These are phyloP conservation scores for Saururus chinensis DNA, from an alignment of 164 flowering plant species.

Conservation along the genomic window DNA sequence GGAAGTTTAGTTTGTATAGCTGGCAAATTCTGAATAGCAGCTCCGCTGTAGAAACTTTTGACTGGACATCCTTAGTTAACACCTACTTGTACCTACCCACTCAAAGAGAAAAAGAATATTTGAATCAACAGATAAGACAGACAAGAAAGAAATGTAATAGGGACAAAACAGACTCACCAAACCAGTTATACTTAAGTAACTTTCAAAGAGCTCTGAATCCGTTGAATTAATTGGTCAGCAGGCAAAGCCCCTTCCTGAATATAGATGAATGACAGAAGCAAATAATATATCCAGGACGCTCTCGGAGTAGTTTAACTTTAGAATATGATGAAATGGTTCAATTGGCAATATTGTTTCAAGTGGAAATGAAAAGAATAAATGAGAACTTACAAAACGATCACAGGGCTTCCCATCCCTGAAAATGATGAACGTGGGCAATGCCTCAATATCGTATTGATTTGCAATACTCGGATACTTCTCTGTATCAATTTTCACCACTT, in stretches of 20 bases:
- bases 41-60: not conserved
- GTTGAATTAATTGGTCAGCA: slow-evolving; percentile 52
- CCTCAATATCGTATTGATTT: slow-evolving; percentile 52
- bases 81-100: not conserved
- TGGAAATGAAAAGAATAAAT: too few species aligned
- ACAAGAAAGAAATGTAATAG: not conserved
- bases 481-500: slow-evolving; percentile 86
- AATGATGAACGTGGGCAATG: slow-evolving; percentile 83
- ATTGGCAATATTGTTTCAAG: not conserved
- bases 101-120: not conserved
- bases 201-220: slow-evolving; percentile 40
- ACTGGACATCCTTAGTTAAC: not conserved
- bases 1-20: too few species aligned
- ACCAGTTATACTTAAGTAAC: slow-evolving; percentile 30
- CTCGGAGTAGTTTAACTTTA: not conserved
- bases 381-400: slow-evolving; percentile 78
- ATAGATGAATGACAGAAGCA: not conserved
- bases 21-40: too few species aligned
- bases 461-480: slow-evolving; percentile 87
- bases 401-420: slow-evolving; percentile 73
- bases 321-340: not conserved
- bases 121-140: not conserved
- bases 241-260: slow-evolving; percentile 81
- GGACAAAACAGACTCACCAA: slow-evolving; percentile 7
- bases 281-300: not conserved